Conservation (phyloP, 495 filamentous ascomycete species). For the Aspergillus campestris region DNA sequence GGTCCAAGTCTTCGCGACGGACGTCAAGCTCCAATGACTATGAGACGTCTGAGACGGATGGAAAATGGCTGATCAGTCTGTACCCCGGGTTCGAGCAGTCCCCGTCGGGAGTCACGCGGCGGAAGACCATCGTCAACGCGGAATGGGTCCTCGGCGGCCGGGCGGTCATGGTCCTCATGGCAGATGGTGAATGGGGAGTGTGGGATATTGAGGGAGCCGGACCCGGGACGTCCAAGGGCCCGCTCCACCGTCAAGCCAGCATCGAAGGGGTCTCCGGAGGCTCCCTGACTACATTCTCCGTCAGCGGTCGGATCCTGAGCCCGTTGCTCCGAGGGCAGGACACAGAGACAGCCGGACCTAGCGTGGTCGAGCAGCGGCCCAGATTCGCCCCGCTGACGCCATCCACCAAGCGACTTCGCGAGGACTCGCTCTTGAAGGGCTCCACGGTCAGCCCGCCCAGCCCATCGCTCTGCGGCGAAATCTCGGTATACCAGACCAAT, state of each 20-base stretch:
- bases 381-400: conserved; percentile 81
- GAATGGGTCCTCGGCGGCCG: conserved; percentile 77
- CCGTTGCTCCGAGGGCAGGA: conserved; percentile 20
- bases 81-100: conserved; percentile 54
- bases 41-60: conserved; percentile 28
- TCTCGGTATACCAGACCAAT: conserved; percentile 47
- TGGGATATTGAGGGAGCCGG: conserved; percentile 76
- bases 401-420: conserved; percentile 56
- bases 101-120: conserved; percentile 30
- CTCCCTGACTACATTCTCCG: conserved; percentile 56
- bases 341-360: conserved; percentile 28
- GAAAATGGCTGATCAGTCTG: conserved; percentile 59
- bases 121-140: conserved; percentile 74
- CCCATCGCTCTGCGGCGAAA: conserved; percentile 49
- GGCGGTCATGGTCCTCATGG: conserved; percentile 65
- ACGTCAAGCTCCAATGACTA: conserved; percentile 20
- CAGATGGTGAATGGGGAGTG: conserved; percentile 88
- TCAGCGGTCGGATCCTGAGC: conserved; percentile 57
- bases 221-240: conserved; percentile 40
- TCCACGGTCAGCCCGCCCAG: conserved; percentile 19
- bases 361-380: conserved; percentile 31
- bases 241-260: conserved; percentile 48
- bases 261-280: conserved; percentile 55
- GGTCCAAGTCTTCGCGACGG: conserved; percentile 18
- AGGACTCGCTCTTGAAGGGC: conserved; percentile 48